phyloP scores from a whole-genome alignment of 768 basidiomycete genomes.

The Porpolomopsis calyptriformis region DNA sequence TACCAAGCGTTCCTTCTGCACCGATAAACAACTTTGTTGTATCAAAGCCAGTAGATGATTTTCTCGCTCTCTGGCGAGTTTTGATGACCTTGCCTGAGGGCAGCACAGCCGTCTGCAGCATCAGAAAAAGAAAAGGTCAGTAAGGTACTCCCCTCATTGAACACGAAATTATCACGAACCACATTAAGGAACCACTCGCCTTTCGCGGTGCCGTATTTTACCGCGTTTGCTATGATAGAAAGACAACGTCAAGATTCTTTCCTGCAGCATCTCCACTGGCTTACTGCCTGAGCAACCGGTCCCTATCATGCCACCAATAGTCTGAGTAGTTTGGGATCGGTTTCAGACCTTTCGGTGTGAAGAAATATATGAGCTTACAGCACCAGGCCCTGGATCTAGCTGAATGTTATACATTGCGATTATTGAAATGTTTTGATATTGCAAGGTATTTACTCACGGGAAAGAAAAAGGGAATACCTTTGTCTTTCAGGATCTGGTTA shows the following conservation, averaged over 20 bases:
- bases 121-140: conserved; percentile 1
- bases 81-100: conserved; percentile 87
- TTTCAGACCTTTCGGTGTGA: conserved; percentile 8
- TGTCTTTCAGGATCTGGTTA: conserved; percentile 54
- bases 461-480: conserved; percentile 75
- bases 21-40: conserved; percentile 80
- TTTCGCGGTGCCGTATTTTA: conserved; percentile 81
- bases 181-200: conserved; percentile 86
- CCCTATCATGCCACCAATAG: conserved; percentile 83
- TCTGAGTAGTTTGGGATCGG: conserved; percentile 25
- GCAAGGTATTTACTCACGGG: conserved; percentile 42
- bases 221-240: conserved; percentile 52
- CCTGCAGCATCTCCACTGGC: conserved; percentile 19
- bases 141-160: too few relatives aligned
- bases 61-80: conserved; percentile 66
- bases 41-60: conserved; percentile 85
- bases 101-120: conserved; percentile 68
- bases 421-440: too few relatives aligned
- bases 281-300: conserved; percentile 80
- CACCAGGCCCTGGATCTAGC: conserved; percentile 66
- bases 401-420: conserved; percentile 16
- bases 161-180: conserved; percentile 30
- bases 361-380: conserved; percentile 30
- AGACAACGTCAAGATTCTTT: neutral
- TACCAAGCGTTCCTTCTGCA: conserved; percentile 70